Base-by-base conservation (phyloP, 345 rosid genomes). In the Pistacia vera region DNA sequence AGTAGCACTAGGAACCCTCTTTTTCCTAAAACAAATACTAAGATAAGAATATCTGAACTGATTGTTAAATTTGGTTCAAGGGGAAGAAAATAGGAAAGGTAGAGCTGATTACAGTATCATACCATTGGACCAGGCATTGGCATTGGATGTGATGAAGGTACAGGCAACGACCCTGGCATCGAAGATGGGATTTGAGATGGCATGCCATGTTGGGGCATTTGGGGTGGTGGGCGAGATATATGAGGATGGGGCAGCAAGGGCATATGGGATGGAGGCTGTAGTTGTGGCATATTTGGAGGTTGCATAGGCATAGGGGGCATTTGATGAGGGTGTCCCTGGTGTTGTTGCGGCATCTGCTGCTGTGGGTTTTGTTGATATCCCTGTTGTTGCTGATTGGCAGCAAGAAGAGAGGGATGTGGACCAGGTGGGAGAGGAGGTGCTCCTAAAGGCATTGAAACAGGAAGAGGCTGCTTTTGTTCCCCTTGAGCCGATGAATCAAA, bases 341-440 rank as follows among this genome's bases (percentile, higher is more conserved):
- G 91, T 38, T 91, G 96, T 62, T 90, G 97, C 73, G 81, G 82
- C 73, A 82, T 82, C 79, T 82, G 93, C 78, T 82, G 93, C 72
- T 85, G 94, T 68, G 87, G 86, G 71, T 85, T 88, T 77, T 91
- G 97, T 75, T 90, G 98, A 83, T 91, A 95, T 72, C 91, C 91
- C 79, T 88, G 97, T 82, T 88, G 97, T 82, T 89, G 97, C 84
- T 88, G 99, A 86, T 86, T 83, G 77, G 76, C 81, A 60, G 89
- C 83, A 69, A 88, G 89, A 78, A 93, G 94, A 20, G 99, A 96
- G 57, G 98, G 99, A 84, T 93, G 99, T 61, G 99, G 99, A 73
- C 97, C 98, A 63, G 95, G 97, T 75, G 99, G 98, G 14, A 96
- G 89, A 73, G 99, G 99, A 73, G 98, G 99, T 52, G 90, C 93